These are phyloP conservation scores for Phytophthora multivora DNA, from an alignment of 352 stramenopile genomes.

Conservation along the genomic window DNA sequence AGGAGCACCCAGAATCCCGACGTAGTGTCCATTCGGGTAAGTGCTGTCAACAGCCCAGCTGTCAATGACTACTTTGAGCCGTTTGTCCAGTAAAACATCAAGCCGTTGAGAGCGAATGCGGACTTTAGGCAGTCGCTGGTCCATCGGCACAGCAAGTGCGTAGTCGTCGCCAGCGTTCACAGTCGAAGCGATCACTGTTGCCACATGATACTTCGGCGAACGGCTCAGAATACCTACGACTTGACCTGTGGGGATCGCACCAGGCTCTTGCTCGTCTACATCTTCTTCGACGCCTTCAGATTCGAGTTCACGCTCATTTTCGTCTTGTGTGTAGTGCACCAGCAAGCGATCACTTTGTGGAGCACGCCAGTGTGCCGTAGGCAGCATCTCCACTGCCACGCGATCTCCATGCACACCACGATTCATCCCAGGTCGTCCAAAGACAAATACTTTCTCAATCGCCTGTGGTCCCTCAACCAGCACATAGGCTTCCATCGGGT, in stretches of 20 bases:
- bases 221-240: slow-evolving; percentile 90
- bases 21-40: slow-evolving; percentile 85
- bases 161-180: slow-evolving; percentile 66
- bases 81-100: slow-evolving; percentile 74
- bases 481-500: slow-evolving; percentile 79
- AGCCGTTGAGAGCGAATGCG: slow-evolving; percentile 82
- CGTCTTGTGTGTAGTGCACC: slow-evolving; percentile 72
- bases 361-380: slow-evolving; percentile 74
- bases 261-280: slow-evolving; percentile 8
- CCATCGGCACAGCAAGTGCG: slow-evolving; percentile 83
- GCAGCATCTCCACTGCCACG: slow-evolving; percentile 94
- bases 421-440: slow-evolving; percentile 92
- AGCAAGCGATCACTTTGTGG: slow-evolving; percentile 69
- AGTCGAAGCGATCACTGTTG: slow-evolving; percentile 73
- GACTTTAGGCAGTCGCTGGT: slow-evolving; percentile 78
- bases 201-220: slow-evolving; percentile 65
- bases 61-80: slow-evolving; percentile 85
- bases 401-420: slow-evolving; percentile 97
- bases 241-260: slow-evolving; percentile 66
- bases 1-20: slow-evolving; percentile 63
- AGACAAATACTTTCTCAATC: slow-evolving; percentile 72
- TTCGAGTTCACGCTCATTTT: slow-evolving; percentile 38
- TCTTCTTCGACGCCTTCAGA: slow-evolving; percentile 19
- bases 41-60: slow-evolving; percentile 77
- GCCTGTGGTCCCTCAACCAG: slow-evolving; percentile 44